phyloP scores from a whole-genome alignment of 371 early-diverging fungal genomes.

The Syncephalastrum contaminatum region DNA sequence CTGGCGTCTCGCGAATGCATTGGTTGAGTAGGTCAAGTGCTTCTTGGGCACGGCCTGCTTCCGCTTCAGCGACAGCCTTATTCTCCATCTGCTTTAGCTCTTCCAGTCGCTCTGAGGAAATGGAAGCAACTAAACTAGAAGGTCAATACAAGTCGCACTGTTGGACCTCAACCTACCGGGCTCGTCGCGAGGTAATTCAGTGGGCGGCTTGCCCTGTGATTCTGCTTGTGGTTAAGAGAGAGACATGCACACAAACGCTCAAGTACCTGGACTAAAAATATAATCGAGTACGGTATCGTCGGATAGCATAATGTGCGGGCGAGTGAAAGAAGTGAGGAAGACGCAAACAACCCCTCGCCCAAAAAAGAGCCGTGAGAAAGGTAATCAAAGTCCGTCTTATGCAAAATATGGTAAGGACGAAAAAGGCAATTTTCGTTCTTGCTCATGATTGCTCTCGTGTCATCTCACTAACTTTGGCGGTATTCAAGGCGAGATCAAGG shows the following conservation, averaged over 20 bases:
- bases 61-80: slow-evolving; percentile 47
- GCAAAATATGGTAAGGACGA: no score
- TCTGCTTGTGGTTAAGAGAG: slow-evolving; percentile 12
- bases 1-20: slow-evolving; percentile 56
- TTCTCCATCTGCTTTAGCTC: slow-evolving; percentile 49
- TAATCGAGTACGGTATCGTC: slow-evolving; percentile 49
- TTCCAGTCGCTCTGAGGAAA: slow-evolving; percentile 16
- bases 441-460: no score
- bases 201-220: slow-evolving; percentile 25
- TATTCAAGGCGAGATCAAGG: no score
- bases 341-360: no score
- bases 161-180: neutral
- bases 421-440: no score
- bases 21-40: slow-evolving; percentile 48
- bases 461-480: no score
- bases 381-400: no score
- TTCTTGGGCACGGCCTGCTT: slow-evolving; percentile 40
- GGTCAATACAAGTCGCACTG: neutral
- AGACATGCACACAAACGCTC: neutral
- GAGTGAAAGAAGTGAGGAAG: no score
- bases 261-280: slow-evolving; percentile 46
- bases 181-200: neutral
- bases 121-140: neutral
- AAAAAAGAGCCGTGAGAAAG: no score
- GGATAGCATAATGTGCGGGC: slow-evolving; percentile 14